Conservation (phyloP, 805 yeast species). For the Middelhovenomyces tepae region DNA sequence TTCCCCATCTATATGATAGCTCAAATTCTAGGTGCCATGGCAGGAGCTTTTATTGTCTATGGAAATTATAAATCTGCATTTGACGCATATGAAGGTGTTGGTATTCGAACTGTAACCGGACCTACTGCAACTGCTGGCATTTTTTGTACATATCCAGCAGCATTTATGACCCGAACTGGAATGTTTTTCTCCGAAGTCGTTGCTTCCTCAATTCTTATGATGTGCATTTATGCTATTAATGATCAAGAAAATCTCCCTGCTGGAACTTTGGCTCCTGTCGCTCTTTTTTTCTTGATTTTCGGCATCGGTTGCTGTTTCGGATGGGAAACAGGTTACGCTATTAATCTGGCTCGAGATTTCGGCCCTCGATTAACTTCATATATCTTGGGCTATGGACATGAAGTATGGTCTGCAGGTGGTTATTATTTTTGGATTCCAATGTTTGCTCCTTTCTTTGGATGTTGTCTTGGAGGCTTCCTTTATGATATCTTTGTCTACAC, state of each 20-base stretch:
- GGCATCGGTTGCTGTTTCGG: slow-evolving; percentile 42
- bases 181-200: slow-evolving; percentile 42
- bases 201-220: slow-evolving; percentile 36
- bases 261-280: slow-evolving; percentile 39
- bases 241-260: slow-evolving; percentile 43
- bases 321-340: slow-evolving; percentile 46
- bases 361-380: slow-evolving; percentile 45
- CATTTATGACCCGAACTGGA: slow-evolving; percentile 34
- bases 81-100: slow-evolving; percentile 27
- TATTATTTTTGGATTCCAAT: slow-evolving; percentile 48
- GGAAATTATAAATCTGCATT: slow-evolving; percentile 37
- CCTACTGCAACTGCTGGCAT: slow-evolving; percentile 33
- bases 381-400: slow-evolving; percentile 39
- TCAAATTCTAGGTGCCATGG: slow-evolving; percentile 42
- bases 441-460: slow-evolving; percentile 42
- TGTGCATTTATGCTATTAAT: slow-evolving; percentile 42
- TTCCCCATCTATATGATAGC: slow-evolving; percentile 37
- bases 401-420: slow-evolving; percentile 32
- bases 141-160: slow-evolving; percentile 39
- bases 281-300: slow-evolving; percentile 37
- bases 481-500: slow-evolving; percentile 44
- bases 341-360: slow-evolving; percentile 47
- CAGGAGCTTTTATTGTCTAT: slow-evolving; percentile 39
- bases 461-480: slow-evolving; percentile 39
- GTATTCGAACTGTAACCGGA: slow-evolving; percentile 25